Percentiles rank a stretch among this genome's conserved stretches.
Evolutionary conservation across 257 asterid species (phyloP).

Genomic region (Solanum clarkiae): DNA sequence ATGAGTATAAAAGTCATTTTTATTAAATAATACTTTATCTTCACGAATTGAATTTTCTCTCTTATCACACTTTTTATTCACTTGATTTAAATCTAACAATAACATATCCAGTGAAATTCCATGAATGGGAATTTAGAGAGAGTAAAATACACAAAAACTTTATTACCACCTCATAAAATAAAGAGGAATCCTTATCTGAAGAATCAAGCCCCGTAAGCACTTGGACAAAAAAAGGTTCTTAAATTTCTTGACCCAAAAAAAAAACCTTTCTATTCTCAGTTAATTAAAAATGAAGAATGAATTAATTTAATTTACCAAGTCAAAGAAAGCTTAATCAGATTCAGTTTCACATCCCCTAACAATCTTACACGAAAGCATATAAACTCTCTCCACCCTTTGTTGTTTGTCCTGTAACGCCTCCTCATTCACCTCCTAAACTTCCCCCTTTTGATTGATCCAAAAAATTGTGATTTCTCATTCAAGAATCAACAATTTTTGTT

Average conservation of each 20-base stretch:
- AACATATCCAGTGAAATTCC: too few relatives aligned
- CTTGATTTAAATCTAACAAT: too few relatives aligned
- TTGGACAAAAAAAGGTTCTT: accelerated
- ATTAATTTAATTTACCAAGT: neutral
- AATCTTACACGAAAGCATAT: neutral
- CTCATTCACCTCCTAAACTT: neutral
- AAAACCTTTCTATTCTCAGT: neutral
- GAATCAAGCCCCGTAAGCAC: too few relatives aligned
- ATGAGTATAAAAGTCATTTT: neutral
- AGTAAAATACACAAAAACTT: too few relatives aligned
- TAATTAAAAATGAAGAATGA: neutral
- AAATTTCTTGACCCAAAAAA: neutral
- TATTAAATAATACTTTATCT: neutral
- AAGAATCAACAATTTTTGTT: neutral
- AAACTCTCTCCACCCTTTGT: neutral
- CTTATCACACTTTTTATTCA: too few relatives aligned
- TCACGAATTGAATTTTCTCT: too few relatives aligned
- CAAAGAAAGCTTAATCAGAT: neutral
- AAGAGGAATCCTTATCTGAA: too few relatives aligned
- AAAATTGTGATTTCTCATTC: neutral
- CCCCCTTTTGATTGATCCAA: neutral
- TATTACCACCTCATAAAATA: too few relatives aligned
- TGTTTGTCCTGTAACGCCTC: neutral
- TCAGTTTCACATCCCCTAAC: neutral
- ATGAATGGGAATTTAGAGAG: too few relatives aligned